These are phyloP conservation scores for Phytophthora brassicae DNA, from an alignment of 352 stramenopile species.

Conservation along the genomic window DNA sequence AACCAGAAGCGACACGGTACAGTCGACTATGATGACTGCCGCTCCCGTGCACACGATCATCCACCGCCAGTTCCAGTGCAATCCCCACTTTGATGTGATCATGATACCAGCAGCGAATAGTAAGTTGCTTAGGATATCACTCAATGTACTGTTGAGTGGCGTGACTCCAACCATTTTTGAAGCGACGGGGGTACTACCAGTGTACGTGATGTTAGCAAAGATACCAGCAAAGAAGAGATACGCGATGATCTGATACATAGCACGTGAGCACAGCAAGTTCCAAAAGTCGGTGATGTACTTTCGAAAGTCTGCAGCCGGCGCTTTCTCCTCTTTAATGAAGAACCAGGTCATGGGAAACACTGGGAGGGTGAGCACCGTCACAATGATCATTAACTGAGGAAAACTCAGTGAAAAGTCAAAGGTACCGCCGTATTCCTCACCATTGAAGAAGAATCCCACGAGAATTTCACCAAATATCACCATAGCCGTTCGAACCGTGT, in stretches of 20 bases:
- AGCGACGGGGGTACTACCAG: conserved; percentile 1
- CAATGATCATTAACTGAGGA: conserved; percentile 33
- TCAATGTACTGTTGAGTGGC: conserved; percentile 12
- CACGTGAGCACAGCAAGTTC: conserved; percentile 1
- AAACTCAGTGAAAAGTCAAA: conserved; percentile 36
- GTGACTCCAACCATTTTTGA: conserved; percentile 15
- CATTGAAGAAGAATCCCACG: conserved; percentile 32
- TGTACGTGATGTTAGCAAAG: conserved; percentile 13
- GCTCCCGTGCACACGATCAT: conserved; percentile 8
- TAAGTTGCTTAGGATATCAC: conserved; percentile 17
- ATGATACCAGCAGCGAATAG: conserved; percentile 11
- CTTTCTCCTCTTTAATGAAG: conserved; percentile 19
- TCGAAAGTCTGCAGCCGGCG: neutral
- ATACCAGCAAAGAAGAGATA: conserved; percentile 10
- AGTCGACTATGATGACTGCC: conserved; percentile 8
- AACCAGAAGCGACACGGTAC: conserved; percentile 1
- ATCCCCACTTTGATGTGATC: conserved; percentile 18
- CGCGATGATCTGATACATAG: conserved; percentile 13
- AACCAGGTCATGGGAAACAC: conserved; percentile 25
- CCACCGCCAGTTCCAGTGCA: conserved; percentile 21
- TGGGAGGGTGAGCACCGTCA: conserved; percentile 18
- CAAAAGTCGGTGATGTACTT: conserved; percentile 13
- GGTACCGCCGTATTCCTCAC: conserved; percentile 27
- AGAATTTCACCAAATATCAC: conserved; percentile 29
- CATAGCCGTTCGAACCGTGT: conserved; percentile 21